Evolutionary conservation across 2,329 filamentous ascomycete species (phyloP).

Genomic region (Colletotrichum cuscutae): DNA sequence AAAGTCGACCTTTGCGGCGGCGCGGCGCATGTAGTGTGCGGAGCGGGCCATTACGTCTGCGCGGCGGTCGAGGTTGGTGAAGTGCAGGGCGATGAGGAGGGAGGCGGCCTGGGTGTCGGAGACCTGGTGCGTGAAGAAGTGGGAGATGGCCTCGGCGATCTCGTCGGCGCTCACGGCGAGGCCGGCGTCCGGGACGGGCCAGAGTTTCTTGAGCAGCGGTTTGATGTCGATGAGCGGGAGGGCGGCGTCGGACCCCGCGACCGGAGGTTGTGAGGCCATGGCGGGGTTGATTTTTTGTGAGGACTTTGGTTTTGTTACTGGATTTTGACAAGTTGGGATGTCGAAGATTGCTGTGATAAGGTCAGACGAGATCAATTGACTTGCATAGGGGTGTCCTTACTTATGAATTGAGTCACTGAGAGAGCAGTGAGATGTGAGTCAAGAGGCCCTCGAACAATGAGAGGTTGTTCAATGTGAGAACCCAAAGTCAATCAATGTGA

Average conservation of each 20-base stretch:
- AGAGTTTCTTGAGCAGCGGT: constrained; percentile 77
- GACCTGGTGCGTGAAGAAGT: constrained; percentile 91
- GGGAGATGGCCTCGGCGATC: constrained; percentile 88
- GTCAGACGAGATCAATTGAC: not conserved
- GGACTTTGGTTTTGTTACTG: not conserved
- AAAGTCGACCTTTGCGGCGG: constrained; percentile 78
- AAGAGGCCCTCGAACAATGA: not conserved
- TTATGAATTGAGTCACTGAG: not conserved
- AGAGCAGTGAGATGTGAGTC: constrained; percentile 21
- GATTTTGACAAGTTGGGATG: not conserved
- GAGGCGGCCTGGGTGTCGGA: constrained; percentile 90
- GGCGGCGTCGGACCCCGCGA: constrained; percentile 42
- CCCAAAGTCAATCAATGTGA: not conserved
- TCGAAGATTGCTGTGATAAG: not conserved
- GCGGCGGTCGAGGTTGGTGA: constrained; percentile 85
- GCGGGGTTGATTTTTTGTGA: not conserved
- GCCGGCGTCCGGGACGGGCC: constrained; percentile 62
- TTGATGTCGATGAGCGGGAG: constrained; percentile 67
- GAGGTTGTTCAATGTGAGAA: not conserved
- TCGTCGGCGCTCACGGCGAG: constrained; percentile 75
- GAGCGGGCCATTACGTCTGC: constrained; percentile 89
- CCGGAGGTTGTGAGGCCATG: constrained; percentile 46
- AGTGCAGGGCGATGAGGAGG: constrained; percentile 90
- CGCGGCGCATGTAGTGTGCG: constrained; percentile 84
- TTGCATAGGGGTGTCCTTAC: not conserved